phyloP scores from a whole-genome alignment of 139 green algal species.

The Closterium sp. region DNA sequence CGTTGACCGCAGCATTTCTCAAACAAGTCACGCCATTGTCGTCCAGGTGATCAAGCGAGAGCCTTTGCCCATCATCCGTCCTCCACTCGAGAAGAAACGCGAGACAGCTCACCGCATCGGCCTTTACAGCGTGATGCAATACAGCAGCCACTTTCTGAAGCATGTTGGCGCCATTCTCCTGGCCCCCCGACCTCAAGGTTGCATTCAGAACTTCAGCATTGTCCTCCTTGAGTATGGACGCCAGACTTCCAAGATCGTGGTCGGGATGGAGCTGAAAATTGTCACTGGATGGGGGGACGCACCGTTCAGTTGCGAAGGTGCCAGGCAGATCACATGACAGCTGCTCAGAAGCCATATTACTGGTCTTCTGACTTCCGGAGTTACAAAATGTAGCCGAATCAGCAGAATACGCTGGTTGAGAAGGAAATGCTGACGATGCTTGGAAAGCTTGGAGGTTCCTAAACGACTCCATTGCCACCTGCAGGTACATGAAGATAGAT shows the following conservation, averaged over 20 bases:
- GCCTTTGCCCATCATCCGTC: background rate
- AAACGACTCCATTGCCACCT: background rate
- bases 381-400: background rate
- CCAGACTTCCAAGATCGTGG: background rate
- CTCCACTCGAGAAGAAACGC: conserved; percentile 12
- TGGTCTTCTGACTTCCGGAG: background rate
- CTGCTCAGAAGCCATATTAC: background rate
- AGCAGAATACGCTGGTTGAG: background rate
- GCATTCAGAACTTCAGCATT: background rate
- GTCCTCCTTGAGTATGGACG: background rate
- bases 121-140: conserved; percentile 17
- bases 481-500: background rate
- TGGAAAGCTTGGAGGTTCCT: background rate
- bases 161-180: background rate
- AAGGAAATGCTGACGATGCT: background rate
- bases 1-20: conserved; percentile 12
- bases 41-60: conserved; percentile 2
- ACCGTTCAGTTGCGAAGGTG: no score
- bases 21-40: conserved; percentile 5
- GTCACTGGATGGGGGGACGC: background rate
- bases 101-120: conserved; percentile 13
- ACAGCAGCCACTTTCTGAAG: background rate
- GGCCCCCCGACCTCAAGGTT: background rate
- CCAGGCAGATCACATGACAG: no score
- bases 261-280: background rate